phyloP scores from a whole-genome alignment of 202 grass and related monocot species.

The Cymbopogon flexuosus region DNA sequence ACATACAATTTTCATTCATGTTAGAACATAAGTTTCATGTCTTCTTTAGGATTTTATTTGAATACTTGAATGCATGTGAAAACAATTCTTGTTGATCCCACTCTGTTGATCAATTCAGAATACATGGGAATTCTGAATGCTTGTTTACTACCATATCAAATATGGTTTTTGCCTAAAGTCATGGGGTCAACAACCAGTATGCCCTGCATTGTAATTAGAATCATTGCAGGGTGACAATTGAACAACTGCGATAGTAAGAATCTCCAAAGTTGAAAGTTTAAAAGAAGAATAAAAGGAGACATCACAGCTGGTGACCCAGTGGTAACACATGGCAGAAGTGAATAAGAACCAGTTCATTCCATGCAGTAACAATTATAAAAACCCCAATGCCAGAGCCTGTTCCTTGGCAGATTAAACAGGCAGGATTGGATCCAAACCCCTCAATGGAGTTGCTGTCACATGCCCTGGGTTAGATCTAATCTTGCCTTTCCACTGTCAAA shows the following conservation, averaged over 20 bases:
- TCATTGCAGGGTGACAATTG: slow-evolving; percentile 45
- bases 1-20: not conserved
- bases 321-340: slow-evolving; percentile 43
- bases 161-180: not conserved
- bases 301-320: slow-evolving; percentile 42
- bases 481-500: slow-evolving; percentile 48
- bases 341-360: slow-evolving; percentile 50
- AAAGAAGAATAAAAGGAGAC: slow-evolving; percentile 43
- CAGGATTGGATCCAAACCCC: slow-evolving; percentile 48
- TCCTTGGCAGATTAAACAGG: slow-evolving; percentile 41
- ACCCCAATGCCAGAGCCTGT: slow-evolving; percentile 40
- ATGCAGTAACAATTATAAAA: slow-evolving; percentile 52
- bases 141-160: not conserved
- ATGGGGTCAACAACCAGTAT: slow-evolving; percentile 19
- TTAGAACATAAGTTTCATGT: not conserved
- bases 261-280: slow-evolving; percentile 36
- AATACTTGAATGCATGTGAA: not conserved
- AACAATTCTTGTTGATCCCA: not conserved
- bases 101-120: not conserved
- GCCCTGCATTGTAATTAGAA: slow-evolving; percentile 28
- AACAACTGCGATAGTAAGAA: slow-evolving; percentile 30
- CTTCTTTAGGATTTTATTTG: not conserved
- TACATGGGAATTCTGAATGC: not conserved
- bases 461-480: slow-evolving; percentile 71
- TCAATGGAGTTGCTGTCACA: slow-evolving; percentile 51